phyloP scores from a whole-genome alignment of 108 stramenopile species.

The Cyclotella sp. region DNA sequence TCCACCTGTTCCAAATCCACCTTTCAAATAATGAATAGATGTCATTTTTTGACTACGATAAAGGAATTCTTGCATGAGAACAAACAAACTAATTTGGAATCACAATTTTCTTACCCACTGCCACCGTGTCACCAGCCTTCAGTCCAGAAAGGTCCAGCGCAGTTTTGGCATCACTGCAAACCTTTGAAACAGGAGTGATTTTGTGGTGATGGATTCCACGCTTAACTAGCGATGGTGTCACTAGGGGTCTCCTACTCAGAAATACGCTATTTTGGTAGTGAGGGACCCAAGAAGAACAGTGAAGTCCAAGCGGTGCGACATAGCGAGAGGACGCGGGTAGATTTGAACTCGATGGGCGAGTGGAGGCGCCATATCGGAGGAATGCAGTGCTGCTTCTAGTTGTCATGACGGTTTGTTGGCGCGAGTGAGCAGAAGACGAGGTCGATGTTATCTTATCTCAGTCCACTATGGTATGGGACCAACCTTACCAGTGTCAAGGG shows the following conservation, averaged over 20 bases:
- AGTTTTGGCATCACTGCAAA: constrained; percentile 49
- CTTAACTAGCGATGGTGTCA: neutral
- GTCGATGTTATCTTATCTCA: too few relatives aligned
- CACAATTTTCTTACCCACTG: constrained; percentile 28
- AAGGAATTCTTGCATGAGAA: neutral
- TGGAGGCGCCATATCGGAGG: too few relatives aligned
- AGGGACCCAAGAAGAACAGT: neutral
- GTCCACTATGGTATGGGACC: too few relatives aligned
- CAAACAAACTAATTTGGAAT: neutral
- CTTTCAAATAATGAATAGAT: constrained; percentile 20
- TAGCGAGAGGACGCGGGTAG: neutral
- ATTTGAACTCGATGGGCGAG: too few relatives aligned
- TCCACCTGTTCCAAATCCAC: constrained; percentile 82
- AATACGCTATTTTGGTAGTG: neutral
- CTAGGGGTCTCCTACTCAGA: neutral
- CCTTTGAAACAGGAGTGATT: constrained; percentile 37
- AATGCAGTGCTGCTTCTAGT: too few relatives aligned
- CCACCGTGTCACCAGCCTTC: constrained; percentile 49
- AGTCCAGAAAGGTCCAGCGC: constrained; percentile 51
- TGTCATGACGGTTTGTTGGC: too few relatives aligned
- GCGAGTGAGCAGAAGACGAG: too few relatives aligned
- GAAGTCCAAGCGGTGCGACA: neutral
- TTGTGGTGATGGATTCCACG: constrained; percentile 46
- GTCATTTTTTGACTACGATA: neutral
- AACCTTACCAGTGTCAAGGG: too few relatives aligned